A percentile compares a stretch with the other conserved stretches of the same genome.
phyloP scores from a whole-genome alignment of 345 rosid genomes.

The Moricandia arvensis region DNA sequence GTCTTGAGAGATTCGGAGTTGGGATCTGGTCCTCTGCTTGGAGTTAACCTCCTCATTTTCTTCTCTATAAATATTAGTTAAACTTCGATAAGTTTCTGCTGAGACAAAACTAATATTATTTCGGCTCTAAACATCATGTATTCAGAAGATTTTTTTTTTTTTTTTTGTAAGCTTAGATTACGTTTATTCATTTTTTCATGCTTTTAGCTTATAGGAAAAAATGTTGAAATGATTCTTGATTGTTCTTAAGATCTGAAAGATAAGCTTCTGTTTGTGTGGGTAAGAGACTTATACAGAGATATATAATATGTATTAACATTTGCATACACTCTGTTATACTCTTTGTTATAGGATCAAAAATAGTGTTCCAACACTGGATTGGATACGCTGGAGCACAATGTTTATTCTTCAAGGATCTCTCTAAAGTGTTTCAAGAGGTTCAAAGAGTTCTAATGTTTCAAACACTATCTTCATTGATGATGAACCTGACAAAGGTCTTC shows the following conservation, averaged over 20 bases:
- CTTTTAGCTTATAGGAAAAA: not conserved
- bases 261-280: constrained; percentile 44
- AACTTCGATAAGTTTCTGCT: not conserved
- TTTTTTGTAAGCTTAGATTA: not conserved
- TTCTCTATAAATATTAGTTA: not conserved
- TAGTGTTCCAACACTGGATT: constrained; percentile 37
- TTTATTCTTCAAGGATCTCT: constrained; percentile 39
- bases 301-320: not conserved
- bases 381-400: constrained; percentile 20
- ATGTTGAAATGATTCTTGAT: constrained; percentile 32
- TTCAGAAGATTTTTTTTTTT: no score
- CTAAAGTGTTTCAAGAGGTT: constrained; percentile 31
- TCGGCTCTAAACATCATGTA: no score
- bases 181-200: not conserved
- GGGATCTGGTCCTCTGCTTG: constrained; percentile 36
- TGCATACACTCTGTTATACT: not conserved
- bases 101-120: no score
- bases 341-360: constrained; percentile 34
- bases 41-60: not conserved
- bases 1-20: constrained; percentile 48
- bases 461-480: constrained; percentile 36
- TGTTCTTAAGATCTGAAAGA: constrained; percentile 4
- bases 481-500: constrained; percentile 45
- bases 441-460: not conserved
- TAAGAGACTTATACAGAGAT: not conserved